Percentiles rank a stretch among this genome's conserved stretches.
phyloP scores from a whole-genome alignment of 441 rosid species.

The Populus hybrid region DNA sequence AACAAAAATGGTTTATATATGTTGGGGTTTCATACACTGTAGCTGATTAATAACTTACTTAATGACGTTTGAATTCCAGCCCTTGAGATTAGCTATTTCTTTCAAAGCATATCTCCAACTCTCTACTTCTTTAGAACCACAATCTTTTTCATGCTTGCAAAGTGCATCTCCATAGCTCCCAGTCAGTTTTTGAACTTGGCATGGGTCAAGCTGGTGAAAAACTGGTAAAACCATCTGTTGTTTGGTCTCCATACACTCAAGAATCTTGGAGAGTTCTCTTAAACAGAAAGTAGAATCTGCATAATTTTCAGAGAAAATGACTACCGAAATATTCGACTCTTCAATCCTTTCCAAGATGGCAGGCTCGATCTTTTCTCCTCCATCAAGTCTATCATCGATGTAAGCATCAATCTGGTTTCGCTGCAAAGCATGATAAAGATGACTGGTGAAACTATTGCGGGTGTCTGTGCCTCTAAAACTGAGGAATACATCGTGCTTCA shows the following conservation, averaged over 20 bases:
- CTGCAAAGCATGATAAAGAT: not conserved
- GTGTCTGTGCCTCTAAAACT: too few relatives aligned
- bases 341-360: not conserved
- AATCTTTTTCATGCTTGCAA: too few relatives aligned
- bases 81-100: too few relatives aligned
- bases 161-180: too few relatives aligned
- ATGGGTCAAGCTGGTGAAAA: too few relatives aligned
- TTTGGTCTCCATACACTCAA: not conserved
- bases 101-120: too few relatives aligned
- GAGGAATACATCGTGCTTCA: not conserved
- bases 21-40: not conserved
- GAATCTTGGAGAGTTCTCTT: slow-evolving; percentile 10
- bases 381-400: not conserved
- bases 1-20: not conserved
- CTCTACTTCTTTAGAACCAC: too few relatives aligned
- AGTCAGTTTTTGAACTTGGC: too few relatives aligned
- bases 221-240: too few relatives aligned
- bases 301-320: not conserved
- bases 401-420: not conserved
- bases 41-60: not conserved
- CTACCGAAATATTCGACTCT: not conserved
- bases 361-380: not conserved
- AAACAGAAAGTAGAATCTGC: slow-evolving; percentile 2
- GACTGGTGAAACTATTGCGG: too few relatives aligned
- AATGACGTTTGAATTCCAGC: too few relatives aligned